Base-by-base conservation (phyloP, 257 asterid genomes). In the Lantana camara region DNA sequence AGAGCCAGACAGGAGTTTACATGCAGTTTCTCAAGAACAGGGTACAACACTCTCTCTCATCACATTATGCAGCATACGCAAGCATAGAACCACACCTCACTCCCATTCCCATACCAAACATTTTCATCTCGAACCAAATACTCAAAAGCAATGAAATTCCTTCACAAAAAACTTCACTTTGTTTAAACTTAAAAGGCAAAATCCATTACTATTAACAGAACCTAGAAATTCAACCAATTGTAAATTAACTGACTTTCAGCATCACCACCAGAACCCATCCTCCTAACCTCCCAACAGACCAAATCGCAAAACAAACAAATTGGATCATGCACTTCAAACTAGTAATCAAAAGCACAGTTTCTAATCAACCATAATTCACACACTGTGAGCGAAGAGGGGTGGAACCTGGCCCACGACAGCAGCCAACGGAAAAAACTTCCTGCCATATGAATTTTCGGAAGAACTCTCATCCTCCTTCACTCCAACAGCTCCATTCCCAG, bases 351-450 rank as follows among this genome's bases (percentile, higher is more conserved):
- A 47, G 24, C 10, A 9, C 14, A 9, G 14, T 47, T 47, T 50
- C 10, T 30, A 50, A 1, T 48, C 4, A 9, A 12, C 60, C 6
- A 13, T 22, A 2, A 50, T n/a, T 41, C 30, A 20, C 15, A 67
- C 27, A 34, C 51, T 52, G 21, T 20, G 54, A 42, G 42, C 17
- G 63, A 48, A n/a, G 69, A 64, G 12, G 45, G 51, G 2, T 3
- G 27, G 45, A 53, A 92, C 99, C 99, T 93, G 99, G 73, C 97
- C 99, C 65, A 93, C 92, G 64, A 93, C 95, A 67, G 99, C 96
- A 57, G 97, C 99, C 66, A 93, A 75, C 27, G 99, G 99, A 62
- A 93, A 93, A 72, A 63, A 85, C 66, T 76, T 83, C n/a, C 99
- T 59, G 52, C 99, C 99, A 29, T 80, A 90, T 7, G 82, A 42